Base-by-base conservation (phyloP, 2,329 filamentous ascomycete genomes). In the Elsinoe arachidis region DNA sequence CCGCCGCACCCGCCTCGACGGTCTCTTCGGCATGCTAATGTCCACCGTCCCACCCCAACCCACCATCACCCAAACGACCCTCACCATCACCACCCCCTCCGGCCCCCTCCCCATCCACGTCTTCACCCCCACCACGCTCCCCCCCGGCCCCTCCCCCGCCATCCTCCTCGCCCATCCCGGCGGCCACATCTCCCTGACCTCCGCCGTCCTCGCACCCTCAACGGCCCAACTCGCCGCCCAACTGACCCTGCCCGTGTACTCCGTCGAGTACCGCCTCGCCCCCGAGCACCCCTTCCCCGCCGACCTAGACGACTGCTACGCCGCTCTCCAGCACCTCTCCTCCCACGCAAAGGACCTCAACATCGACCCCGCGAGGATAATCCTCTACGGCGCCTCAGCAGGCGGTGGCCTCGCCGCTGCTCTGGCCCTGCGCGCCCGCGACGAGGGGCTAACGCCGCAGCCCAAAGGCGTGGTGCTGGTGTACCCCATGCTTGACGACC, bases 401-500 rank as follows among this genome's bases (percentile, higher is more conserved):
- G 30, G 47, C 47, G 47, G 47, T 15, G 34, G 34, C 17, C 47
- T 52, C 21, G 47, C 47, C 10, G 47, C 47, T 15, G 47, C 30
- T 5, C 47, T 52, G 17, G 47, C 47, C 26, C 12, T 67, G 6
- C 55, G 62, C 49, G 64, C 64, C 15, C 61, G 64, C 12, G 63
- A 64, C 38, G 51, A 62, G 15, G 44, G 51, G 3, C 52, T 65
- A 2, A 55, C 44, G 1, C 63, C 62, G 15, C 60, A 61, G 4
- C 39, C 64, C 2, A 51, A 55, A 2, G 65, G 63, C 47, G 70
- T 76, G 63, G 68, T 78, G 47, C 69, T 78, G 12, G 65, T 74
- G 47, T 74, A 74, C 54, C 75, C 74, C 2, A 78, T 78, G 76
- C 65, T 79, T 12, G 75, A 79, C 62, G 73, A 78, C 59, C 64